Conservation (phyloP, 1,284 basidiomycete species). For the Fomitopsis pinicola region DNA sequence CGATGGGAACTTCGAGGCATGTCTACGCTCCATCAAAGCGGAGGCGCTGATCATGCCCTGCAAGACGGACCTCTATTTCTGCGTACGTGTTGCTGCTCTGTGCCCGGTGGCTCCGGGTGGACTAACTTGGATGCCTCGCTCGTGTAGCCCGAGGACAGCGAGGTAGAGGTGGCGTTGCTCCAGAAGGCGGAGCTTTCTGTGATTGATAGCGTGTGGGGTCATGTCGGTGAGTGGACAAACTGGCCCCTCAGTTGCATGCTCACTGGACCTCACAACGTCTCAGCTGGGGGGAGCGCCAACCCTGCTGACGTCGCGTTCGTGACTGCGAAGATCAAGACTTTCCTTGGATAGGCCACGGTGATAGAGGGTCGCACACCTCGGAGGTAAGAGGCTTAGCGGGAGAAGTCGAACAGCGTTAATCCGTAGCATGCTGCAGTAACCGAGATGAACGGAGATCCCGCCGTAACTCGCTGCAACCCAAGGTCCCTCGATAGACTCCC, state of each 20-base stretch:
- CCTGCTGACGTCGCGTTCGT: conserved; percentile 15
- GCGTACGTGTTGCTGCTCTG: conserved; percentile 29
- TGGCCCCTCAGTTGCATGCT: not conserved
- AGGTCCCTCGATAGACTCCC: not conserved
- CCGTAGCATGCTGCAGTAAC: not conserved
- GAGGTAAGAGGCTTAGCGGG: not conserved
- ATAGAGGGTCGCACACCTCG: not conserved
- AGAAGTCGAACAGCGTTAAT: not conserved
- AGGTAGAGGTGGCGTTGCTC: conserved; percentile 12
- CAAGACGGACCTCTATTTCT: conserved; percentile 42
- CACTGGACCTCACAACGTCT: too few species aligned
- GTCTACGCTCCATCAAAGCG: conserved; percentile 37
- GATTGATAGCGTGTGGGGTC: conserved; percentile 18
- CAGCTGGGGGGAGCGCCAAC: conserved; percentile 15
- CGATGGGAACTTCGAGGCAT: conserved; percentile 36
- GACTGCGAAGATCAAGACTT: conserved; percentile 12
- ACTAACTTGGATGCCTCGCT: not conserved
- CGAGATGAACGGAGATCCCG: not conserved
- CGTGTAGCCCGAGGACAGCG: conserved; percentile 15
- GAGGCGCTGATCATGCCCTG: conserved; percentile 14
- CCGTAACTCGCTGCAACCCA: not conserved
- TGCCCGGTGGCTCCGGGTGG: not conserved
- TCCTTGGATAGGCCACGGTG: conserved; percentile 2
- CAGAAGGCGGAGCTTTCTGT: conserved; percentile 10
- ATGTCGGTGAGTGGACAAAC: conserved; percentile 11